Evolutionary conservation across 2,329 filamentous ascomycete species (phyloP), one percentile per base, ranked within the genome.

Genomic region (Cercospora zeae-maydis): DNA sequence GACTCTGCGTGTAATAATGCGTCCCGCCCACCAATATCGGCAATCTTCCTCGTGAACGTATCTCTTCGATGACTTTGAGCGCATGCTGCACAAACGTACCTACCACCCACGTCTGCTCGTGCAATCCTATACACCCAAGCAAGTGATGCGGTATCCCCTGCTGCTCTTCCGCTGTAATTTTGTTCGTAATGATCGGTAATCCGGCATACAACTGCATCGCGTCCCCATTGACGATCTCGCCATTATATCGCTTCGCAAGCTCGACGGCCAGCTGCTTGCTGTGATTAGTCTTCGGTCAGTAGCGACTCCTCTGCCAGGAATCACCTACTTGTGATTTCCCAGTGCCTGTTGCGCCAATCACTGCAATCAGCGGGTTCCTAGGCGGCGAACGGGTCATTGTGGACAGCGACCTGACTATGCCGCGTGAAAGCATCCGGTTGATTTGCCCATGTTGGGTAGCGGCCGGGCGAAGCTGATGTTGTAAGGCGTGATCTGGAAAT

Each of bases 181-280:
- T 96, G 76, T 99, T 99, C 27, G 95, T 99, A 70, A 98, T 93
- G 67, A 98, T 88, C 4, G 95, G 92, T 47, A 99, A 80, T 2
- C 95, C 95, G 58, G 85, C 84, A 76, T 99, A 99, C 78, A 99
- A 87, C 75, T 99, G 95, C 92, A 99, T 96, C 39, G 95, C 95
- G 81, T 99, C 95, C 52, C 91, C 91, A 74, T 99, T 99, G 78
- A 99, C 92, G 58, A 99, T 85, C 77, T 99, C 95, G 73, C 96
- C 95, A 76, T 95, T 88, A 77, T 92, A 93, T 21, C 84, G 86
- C 45, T 83, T 83, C 0, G 96, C 95, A 57, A 99, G 79, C 66
- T 96, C 91, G 42, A 99, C 89, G 8, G 95, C 95, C 68, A 97
- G 84, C 92, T 96, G 71, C 59, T 69, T 75, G 66, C 27, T 51